Conservation (phyloP, 208 protist genomes). For the Eutreptiella sp. region DNA sequence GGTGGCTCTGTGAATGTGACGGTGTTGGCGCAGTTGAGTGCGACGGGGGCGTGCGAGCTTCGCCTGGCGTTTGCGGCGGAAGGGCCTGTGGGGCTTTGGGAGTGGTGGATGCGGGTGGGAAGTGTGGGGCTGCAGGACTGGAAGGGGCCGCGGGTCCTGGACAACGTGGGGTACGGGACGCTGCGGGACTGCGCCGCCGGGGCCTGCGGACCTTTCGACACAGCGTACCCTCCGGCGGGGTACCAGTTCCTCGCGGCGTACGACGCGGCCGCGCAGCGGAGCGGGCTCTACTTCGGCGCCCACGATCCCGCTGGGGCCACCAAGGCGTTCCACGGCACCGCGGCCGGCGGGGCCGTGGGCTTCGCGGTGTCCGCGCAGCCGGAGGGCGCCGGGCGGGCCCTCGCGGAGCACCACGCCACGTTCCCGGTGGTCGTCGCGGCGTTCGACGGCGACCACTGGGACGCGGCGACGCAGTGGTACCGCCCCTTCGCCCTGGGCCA, state of each 20-base stretch:
- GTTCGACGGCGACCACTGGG: constrained; percentile 29
- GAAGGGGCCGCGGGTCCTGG: too few relatives aligned
- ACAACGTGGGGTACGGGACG: too few relatives aligned
- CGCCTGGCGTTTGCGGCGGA: too few relatives aligned
- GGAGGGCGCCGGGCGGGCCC: constrained; percentile 6
- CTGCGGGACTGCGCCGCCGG: background rate
- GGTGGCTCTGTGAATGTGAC: too few relatives aligned
- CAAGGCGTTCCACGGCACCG: constrained; percentile 6
- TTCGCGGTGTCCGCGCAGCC: constrained; percentile 1
- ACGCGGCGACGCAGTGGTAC: constrained; percentile 26
- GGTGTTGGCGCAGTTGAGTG: too few relatives aligned
- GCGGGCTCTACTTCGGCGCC: constrained; percentile 20
- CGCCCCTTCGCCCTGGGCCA: constrained; percentile 8
- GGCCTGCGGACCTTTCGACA: constrained; percentile 9
- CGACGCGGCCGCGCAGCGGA: constrained; percentile 1
- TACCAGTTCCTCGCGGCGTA: constrained; percentile 19
- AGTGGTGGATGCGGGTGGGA: too few relatives aligned
- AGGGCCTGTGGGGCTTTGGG: too few relatives aligned
- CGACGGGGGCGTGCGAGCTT: too few relatives aligned
- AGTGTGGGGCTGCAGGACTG: too few relatives aligned
- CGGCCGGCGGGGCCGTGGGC: background rate
- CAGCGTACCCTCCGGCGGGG: constrained; percentile 7
- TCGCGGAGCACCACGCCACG: background rate
- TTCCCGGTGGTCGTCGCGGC: constrained; percentile 18
- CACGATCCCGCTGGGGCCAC: constrained; percentile 12